Conservation (phyloP, 2,329 filamentous ascomycete genomes). For the Calonectria multiphialidica region DNA sequence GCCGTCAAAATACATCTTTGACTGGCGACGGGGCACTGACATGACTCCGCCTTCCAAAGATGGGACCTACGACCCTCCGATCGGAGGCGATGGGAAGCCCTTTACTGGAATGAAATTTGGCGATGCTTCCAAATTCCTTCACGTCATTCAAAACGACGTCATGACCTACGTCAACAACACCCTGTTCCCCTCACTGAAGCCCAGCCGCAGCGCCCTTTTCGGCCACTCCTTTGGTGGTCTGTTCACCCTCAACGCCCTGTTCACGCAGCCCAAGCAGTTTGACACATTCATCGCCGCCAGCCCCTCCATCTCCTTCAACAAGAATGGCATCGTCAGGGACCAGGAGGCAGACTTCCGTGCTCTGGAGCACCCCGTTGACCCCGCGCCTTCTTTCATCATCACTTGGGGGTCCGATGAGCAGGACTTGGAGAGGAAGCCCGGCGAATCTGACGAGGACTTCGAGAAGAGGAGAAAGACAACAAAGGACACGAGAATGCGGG, state of each 20-base stretch:
- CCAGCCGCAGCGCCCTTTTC: constrained; percentile 56
- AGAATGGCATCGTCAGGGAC: constrained; percentile 52
- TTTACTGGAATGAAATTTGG: constrained; percentile 47
- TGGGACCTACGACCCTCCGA: constrained; percentile 39
- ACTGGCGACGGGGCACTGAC: constrained; percentile 45
- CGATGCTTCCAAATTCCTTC: constrained; percentile 58
- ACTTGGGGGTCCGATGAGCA: constrained; percentile 49
- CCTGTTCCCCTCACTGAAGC: constrained; percentile 47
- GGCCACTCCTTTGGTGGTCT: constrained; percentile 64
- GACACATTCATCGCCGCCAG: constrained; percentile 59
- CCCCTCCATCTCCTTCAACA: constrained; percentile 62
- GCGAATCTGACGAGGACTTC: constrained; percentile 47
- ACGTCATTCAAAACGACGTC: constrained; percentile 55
- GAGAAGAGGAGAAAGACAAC: constrained; percentile 34
- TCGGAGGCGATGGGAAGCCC: constrained; percentile 41
- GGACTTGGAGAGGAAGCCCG: constrained; percentile 39
- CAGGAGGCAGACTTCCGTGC: constrained; percentile 44
- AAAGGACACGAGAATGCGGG: neutral
- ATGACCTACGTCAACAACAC: constrained; percentile 47
- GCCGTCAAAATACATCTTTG: constrained; percentile 42
- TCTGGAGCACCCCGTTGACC: constrained; percentile 18
- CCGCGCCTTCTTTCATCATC: constrained; percentile 48
- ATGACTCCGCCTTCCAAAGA: constrained; percentile 45
- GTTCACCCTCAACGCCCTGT: constrained; percentile 59
- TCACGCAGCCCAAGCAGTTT: constrained; percentile 55